Evolutionary conservation across 805 yeast genomes (phyloP).

Genomic region (Saturnispora besseyi): DNA sequence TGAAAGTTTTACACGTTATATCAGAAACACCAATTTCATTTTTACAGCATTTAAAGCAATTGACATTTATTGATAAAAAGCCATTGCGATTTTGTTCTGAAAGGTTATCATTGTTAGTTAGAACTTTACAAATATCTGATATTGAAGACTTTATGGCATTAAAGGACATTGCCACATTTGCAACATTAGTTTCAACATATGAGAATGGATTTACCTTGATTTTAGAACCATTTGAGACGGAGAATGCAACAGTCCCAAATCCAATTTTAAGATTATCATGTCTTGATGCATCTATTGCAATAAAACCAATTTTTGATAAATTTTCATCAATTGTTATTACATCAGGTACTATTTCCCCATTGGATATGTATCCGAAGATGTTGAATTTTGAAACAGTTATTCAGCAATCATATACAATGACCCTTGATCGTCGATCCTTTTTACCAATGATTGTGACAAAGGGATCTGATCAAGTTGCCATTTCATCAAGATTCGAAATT

Average conservation of each 20-base stretch:
- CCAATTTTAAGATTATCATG: conserved; percentile 92
- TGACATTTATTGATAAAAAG: conserved; percentile 86
- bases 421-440: conserved; percentile 84
- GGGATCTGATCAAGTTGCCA: conserved; percentile 97
- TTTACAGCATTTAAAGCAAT: conserved; percentile 82
- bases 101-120: conserved; percentile 74
- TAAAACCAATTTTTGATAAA: conserved; percentile 91
- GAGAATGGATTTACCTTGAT: conserved; percentile 88
- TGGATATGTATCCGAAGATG: conserved; percentile 98
- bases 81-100: conserved; percentile 91
- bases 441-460: conserved; percentile 94
- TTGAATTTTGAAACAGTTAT: conserved; percentile 85
- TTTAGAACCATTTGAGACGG: conserved; percentile 92
- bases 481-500: conserved; percentile 91
- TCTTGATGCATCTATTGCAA: conserved; percentile 95
- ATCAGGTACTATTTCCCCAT: conserved; percentile 95
- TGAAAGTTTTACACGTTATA: conserved; percentile 95
- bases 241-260: conserved; percentile 90
- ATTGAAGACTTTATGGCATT: conserved; percentile 89
- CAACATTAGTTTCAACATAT: conserved; percentile 90
- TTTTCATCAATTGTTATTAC: conserved; percentile 91
- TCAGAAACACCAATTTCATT: conserved; percentile 97
- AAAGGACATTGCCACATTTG: conserved; percentile 94
- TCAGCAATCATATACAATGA: conserved; percentile 94
- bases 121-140: conserved; percentile 80